Conservation (phyloP, 1,284 basidiomycete species). For the Papiliotrema fonsecae region DNA sequence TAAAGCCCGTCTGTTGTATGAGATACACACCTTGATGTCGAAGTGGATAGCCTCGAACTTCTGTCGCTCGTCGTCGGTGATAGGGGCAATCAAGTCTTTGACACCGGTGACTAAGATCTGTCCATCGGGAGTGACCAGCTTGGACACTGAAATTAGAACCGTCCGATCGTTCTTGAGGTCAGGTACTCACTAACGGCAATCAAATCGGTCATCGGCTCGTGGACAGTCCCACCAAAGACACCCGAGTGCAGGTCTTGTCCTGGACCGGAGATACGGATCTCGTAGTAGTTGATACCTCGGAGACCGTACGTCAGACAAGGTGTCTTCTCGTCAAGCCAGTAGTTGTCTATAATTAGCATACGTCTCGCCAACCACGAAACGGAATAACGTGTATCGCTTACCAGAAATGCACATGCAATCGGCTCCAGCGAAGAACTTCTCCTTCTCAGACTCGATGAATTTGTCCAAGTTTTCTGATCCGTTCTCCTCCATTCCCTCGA, state of each 20-base stretch:
- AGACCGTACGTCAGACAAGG: slow-evolving; percentile 52
- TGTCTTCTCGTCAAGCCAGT: slow-evolving; percentile 51
- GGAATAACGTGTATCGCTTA: slow-evolving; percentile 45
- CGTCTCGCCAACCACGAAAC: too few relatives aligned
- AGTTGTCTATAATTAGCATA: slow-evolving; percentile 42
- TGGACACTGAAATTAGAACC: slow-evolving; percentile 50
- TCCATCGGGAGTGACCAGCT: slow-evolving; percentile 76
- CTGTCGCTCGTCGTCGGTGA: slow-evolving; percentile 70
- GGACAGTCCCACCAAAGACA: slow-evolving; percentile 77
- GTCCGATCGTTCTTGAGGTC: background rate
- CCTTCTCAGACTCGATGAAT: slow-evolving; percentile 74
- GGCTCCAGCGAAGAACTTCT: slow-evolving; percentile 80
- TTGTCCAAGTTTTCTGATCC: slow-evolving; percentile 92
- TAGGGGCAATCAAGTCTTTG: slow-evolving; percentile 74
- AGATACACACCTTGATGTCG: slow-evolving; percentile 30
- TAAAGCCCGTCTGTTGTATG: background rate
- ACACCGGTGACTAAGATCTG: slow-evolving; percentile 88
- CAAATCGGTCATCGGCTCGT: slow-evolving; percentile 71
- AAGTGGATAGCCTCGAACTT: slow-evolving; percentile 75
- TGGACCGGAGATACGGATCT: slow-evolving; percentile 77
- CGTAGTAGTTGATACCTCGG: slow-evolving; percentile 87
- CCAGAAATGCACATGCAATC: slow-evolving; percentile 89
- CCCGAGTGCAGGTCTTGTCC: slow-evolving; percentile 89
- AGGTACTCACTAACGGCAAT: slow-evolving; percentile 48
- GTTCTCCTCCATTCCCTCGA: slow-evolving; percentile 98